Base-by-base conservation (phyloP, 331 rosid species). In the Erythrophleum ivorense region DNA sequence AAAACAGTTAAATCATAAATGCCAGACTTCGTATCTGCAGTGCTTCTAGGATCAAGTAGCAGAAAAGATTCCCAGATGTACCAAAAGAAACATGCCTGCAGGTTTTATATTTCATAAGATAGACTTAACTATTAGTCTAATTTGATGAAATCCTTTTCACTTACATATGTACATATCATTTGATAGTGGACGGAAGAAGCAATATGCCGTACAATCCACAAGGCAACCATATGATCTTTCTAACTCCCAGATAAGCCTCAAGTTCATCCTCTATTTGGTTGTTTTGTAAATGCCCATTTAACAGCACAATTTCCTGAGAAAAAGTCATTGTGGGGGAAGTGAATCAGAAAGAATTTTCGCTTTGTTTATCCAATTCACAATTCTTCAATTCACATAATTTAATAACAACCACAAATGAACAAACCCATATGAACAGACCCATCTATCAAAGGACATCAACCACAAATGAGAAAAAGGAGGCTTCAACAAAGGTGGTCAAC, bases 121-220 rank as follows among this genome's bases (percentile, higher is more conserved):
- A 77, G 71, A 58, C 48, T 36, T 0, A 60, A 24, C 29, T 24
- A 24, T 24, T 24, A 24, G 16, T 60, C 1, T 11, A 60, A 29
- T 38, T 66, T 66, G 29, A 36, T 11, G n/a, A 66, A 69, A 67
- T 16, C 46, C 36, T 59, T 55, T 83, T 84, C 73, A 82, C 98
- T 91, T 86, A 92, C 97, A 86, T 80, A 94, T 90, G 63, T 97
- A 86, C 84, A 86, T 79, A 78, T 94, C 98, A 87, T 94, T 92
- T 9, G 97, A 90, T 73, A 94, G 50, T 31, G 98, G 98, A 80
- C 92, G 98, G 89, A 94, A 94, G 88, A 91, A 90, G 85, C 97
- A 92, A 52, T 57, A 11, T 92, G 92, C 98, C 97, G n/a, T 88
- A 90, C 62, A 94, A 82, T 78, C 98, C 97, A 81, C 81, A 92